Evolutionary conservation across 2,329 filamentous ascomycete genomes (phyloP).

Genomic region (Aspergillus brasiliensis): DNA sequence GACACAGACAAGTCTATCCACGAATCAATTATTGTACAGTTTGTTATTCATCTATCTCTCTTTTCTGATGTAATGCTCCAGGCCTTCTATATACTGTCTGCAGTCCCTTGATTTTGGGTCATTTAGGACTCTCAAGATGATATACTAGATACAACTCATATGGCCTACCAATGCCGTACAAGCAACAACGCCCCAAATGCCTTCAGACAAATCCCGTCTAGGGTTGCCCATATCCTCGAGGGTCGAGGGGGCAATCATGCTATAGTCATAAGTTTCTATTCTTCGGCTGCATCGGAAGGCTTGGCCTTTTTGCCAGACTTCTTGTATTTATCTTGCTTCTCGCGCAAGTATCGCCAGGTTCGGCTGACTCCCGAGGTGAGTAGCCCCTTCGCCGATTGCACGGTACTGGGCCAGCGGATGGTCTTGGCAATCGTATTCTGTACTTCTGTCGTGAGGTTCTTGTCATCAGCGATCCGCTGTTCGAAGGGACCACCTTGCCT

Average conservation of each 20-base stretch:
- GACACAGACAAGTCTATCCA: background rate
- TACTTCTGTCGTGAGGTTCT: slow-evolving; percentile 70
- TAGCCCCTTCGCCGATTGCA: slow-evolving; percentile 81
- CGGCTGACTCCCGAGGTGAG: slow-evolving; percentile 74
- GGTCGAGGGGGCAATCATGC: slow-evolving; percentile 3
- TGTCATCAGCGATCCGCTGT: slow-evolving; percentile 73
- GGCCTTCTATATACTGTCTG: slow-evolving; percentile 3
- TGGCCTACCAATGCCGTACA: slow-evolving; percentile 11
- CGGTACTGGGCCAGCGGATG: slow-evolving; percentile 87
- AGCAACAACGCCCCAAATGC: slow-evolving; percentile 21
- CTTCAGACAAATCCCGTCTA: slow-evolving; percentile 10
- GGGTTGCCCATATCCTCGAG: slow-evolving; percentile 3
- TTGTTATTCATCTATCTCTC: background rate
- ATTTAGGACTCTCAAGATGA: background rate
- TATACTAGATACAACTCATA: slow-evolving; percentile 16
- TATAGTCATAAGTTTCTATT: slow-evolving; percentile 19
- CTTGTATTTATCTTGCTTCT: slow-evolving; percentile 72
- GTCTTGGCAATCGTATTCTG: slow-evolving; percentile 80
- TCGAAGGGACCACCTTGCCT: slow-evolving; percentile 85
- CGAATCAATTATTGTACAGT: background rate
- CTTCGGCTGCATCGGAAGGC: slow-evolving; percentile 20
- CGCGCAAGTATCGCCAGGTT: slow-evolving; percentile 73
- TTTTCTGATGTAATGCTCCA: background rate
- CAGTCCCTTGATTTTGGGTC: background rate
- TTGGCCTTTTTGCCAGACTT: slow-evolving; percentile 37